Percentiles rank a stretch among this genome's conserved stretches.
Evolutionary conservation across 257 asterid genomes (phyloP).

Genomic region (Coffea eugenioides): DNA sequence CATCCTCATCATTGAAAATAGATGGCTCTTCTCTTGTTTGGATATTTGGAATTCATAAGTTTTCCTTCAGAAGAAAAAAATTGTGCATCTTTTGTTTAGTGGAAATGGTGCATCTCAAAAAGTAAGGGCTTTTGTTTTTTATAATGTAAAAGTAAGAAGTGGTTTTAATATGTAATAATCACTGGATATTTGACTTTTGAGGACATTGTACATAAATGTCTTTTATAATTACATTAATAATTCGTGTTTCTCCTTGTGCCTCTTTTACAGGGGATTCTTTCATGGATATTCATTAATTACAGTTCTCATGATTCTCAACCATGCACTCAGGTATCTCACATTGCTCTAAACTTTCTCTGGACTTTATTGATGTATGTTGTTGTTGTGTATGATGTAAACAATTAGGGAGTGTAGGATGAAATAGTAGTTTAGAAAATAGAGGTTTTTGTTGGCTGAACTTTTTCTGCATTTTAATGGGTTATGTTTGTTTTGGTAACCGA

Average conservation of each 20-base stretch:
- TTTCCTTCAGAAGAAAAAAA: background rate
- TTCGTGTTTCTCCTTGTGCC: background rate
- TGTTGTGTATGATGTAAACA: background rate
- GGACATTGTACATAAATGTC: background rate
- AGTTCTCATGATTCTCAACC: constrained; percentile 90
- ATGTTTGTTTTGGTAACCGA: background rate
- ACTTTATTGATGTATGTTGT: background rate
- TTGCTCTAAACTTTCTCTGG: background rate
- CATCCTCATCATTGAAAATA: background rate
- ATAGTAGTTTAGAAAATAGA: background rate
- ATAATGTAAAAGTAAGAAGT: background rate
- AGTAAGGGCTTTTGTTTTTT: background rate
- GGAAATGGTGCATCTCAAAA: background rate
- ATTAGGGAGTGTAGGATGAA: background rate
- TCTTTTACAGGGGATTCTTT: constrained; percentile 77
- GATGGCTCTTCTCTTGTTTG: background rate
- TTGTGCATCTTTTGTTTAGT: background rate
- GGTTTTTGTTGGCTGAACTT: background rate
- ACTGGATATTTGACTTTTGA: background rate
- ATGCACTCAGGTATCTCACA: constrained; percentile 73
- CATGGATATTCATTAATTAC: constrained; percentile 89
- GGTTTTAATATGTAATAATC: background rate
- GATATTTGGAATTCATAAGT: background rate
- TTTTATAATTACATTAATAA: background rate
- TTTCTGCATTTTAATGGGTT: background rate